Evolutionary conservation across 2,329 filamentous ascomycete genomes (phyloP), one percentile per base, ranked within the genome.

Genomic region (Stemphylium beticola): DNA sequence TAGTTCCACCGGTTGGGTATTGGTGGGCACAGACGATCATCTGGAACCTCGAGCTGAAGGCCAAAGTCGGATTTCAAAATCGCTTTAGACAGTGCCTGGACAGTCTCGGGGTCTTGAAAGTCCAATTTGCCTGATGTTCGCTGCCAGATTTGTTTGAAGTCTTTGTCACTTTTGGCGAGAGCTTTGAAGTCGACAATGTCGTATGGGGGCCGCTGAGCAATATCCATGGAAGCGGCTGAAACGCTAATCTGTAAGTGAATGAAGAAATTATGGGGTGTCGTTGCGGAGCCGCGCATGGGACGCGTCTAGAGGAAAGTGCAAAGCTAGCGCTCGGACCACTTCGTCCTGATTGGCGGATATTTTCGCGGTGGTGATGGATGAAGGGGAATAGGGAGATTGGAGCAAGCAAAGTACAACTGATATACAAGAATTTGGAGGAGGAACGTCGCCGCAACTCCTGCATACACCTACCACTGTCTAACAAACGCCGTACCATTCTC

Each of bases 21-120:
- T 1, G 93, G 91, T 11, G 93, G 95, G 70, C 93, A 98, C 0
- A 99, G 81, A 18, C 93, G 83, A 73, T 96, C 87, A 22, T 83
- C 77, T 0, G 92, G 92, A 1, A 98, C 79, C 5, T 88, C 81
- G 12, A 97, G 77, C 0, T 79, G 68, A 8, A 98, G 76, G 11
- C 81, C 82, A 73, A 97, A 98, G 73, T 97, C 88, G 12, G 83
- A 76, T 55, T 84, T 85, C 15, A 98, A 80, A 1, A 97, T 81
- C 15, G 88, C 87, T 69, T 89, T 92, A 10, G 93, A 96, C 43
- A 98, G 80, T 64, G 83, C 78, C 85, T 89, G 85, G 8, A 96
- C 85, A 18, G 91, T 86, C 44, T 82, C 78, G 4, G 93, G 89
- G 66, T 96, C 84, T 46, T 85, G 87, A 66, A 98, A 98, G 76